Base-by-base conservation (phyloP, 2,329 filamentous ascomycete genomes). In the Apiospora hydei region DNA sequence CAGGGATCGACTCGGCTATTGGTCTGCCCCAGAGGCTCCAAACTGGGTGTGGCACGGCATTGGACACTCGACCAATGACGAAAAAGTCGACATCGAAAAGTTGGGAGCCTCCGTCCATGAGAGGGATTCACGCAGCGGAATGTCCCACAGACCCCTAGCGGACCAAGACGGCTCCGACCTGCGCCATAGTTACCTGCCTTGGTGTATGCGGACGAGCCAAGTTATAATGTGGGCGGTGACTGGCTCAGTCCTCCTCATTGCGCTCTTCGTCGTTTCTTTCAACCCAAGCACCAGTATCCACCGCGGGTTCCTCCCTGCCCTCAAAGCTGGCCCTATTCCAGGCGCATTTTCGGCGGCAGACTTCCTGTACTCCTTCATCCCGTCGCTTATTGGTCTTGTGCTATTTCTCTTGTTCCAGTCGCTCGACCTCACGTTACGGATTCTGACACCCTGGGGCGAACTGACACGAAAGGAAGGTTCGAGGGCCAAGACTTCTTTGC, bases 291-390 rank as follows among this genome's bases (percentile, higher is more conserved):
- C 89, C 11, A 88, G 89, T 14, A 86, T 97, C 43, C 83, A 88
- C 49, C 80, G 86, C 10, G 95, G 95, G 11, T 98, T 97, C 80
- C 81, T 87, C 8, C 94, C 95, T 2, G 84, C 87, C 8, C 84
- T 98, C 0, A 83, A 86, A 13, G 90, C 92, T 0, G 84, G 85
- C 3, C 90, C 94, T 0, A 84, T 88, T 4, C 77, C 82, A 0
- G 85, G 85, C 38, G 93, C 92, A 24, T 98, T 97, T 82, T 97
- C 94, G 1, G 86, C 93, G 0, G 94, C 94, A 69, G 94, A 98
- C 82, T 98, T 98, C 83, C 84, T 98, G 69, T 98, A 95, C 84
- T 90, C 89, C 73, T 94, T 95, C 81, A 71, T 95, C 30, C 93
- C 93, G 0, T 89, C 91, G 3, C 76, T 93, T 0, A 79, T 95